Evolutionary conservation across 495 filamentous ascomycete species (phyloP).

Genomic region (Penicillium turbatum): DNA sequence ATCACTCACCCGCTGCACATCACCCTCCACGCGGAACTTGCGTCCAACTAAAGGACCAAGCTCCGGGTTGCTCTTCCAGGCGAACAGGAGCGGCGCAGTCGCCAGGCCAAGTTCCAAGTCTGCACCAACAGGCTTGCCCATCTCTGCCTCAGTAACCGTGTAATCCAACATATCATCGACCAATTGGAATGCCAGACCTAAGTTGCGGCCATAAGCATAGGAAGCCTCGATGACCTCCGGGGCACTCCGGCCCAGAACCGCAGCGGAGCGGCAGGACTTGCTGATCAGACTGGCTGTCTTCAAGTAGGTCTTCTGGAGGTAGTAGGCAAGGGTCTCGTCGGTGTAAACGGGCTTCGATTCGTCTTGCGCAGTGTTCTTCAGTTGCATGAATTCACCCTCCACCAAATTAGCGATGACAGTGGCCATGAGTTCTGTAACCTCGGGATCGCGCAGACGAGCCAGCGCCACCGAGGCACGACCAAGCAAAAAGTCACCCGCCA

Average conservation of each 20-base stretch:
- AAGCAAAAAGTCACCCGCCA: conserved; percentile 92
- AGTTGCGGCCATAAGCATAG: conserved; percentile 84
- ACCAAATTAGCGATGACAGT: conserved; percentile 97
- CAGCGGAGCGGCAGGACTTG: conserved; percentile 88
- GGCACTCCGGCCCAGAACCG: conserved; percentile 74
- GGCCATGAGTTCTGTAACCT: conserved; percentile 89
- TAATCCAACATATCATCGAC: conserved; percentile 99
- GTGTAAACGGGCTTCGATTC: conserved; percentile 77
- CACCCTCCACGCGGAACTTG: conserved; percentile 79
- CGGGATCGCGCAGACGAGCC: conserved; percentile 82
- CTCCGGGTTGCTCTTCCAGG: conserved; percentile 86
- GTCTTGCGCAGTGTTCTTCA: conserved; percentile 90
- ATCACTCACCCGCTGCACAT: conserved; percentile 69
- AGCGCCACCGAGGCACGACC: conserved; percentile 91
- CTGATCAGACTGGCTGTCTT: conserved; percentile 94
- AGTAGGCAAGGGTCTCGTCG: conserved; percentile 84
- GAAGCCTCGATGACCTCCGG: conserved; percentile 82
- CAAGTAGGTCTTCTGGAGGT: conserved; percentile 97
- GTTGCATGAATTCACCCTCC: conserved; percentile 98
- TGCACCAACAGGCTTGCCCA: conserved; percentile 92
- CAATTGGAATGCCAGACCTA: conserved; percentile 95
- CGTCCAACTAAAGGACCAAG: conserved; percentile 85
- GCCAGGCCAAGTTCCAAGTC: conserved; percentile 91
- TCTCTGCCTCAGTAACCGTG: conserved; percentile 73
- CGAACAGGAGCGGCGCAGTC: conserved; percentile 92